These are phyloP conservation scores for Asterochloris sp. DNA, from an alignment of 139 green algal genomes.

Conservation along the genomic window DNA sequence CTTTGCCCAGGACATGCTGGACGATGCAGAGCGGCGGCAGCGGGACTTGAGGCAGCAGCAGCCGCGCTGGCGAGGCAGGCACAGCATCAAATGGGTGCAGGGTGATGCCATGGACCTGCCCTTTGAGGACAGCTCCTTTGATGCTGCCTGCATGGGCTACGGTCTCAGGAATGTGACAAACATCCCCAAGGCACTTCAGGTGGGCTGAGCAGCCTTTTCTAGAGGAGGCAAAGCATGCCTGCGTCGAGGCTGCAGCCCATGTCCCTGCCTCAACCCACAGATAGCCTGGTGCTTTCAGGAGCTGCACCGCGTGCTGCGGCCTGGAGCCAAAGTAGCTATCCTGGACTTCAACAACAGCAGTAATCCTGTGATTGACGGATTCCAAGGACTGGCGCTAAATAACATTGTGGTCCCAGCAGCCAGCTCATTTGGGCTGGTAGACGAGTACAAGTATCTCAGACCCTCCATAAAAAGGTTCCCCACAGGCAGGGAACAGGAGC, in stretches of 20 bases:
- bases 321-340: conserved; percentile 69
- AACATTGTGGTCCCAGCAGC: conserved; percentile 88
- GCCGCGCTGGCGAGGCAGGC: not conserved
- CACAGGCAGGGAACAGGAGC: conserved; percentile 59
- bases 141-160: conserved; percentile 94
- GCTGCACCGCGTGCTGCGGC: conserved; percentile 83
- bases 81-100: conserved; percentile 72
- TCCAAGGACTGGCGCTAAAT: conserved; percentile 66
- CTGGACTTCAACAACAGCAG: conserved; percentile 97
- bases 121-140: conserved; percentile 78
- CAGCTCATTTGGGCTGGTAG: conserved; percentile 55
- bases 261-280: not conserved
- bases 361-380: conserved; percentile 51
- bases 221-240: not conserved
- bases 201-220: not conserved
- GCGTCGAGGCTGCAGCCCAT: not conserved
- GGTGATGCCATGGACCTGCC: conserved; percentile 92
- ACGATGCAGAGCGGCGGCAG: conserved; percentile 48
- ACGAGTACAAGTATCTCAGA: conserved; percentile 91
- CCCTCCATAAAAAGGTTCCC: conserved; percentile 90
- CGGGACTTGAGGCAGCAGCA: not conserved
- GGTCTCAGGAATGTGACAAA: conserved; percentile 89
- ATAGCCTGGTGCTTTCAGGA: conserved; percentile 55
- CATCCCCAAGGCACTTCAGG: conserved; percentile 42
- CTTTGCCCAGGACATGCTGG: conserved; percentile 89